Base-by-base conservation (phyloP, 257 asterid genomes). In the Salvia splendens region DNA sequence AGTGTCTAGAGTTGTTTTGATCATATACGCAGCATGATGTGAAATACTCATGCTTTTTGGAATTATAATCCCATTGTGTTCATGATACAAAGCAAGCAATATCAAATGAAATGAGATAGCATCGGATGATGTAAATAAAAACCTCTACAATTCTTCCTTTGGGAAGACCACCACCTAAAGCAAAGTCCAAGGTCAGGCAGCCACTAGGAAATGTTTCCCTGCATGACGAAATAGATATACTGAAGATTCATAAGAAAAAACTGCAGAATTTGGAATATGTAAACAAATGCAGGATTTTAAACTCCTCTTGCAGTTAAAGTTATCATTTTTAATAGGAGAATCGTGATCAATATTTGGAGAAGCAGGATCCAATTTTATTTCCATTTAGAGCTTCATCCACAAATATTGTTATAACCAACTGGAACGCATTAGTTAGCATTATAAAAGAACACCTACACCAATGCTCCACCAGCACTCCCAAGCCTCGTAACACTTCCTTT, bases 161-260 rank as follows among this genome's bases (percentile, higher is more conserved):
- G 70, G 99, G 99, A 64, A 93, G 85, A 60, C 99, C 99, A 61
- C 96, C 99, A 41, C 99, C 97, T 77, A 93, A 83, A 66, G 99
- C 99, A 76, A 90, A 86, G 87, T 93, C 97, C 78, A 93, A 73
- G 0, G 96, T 88, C 84, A 93, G 83, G 85, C 87, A 78, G 72
- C 99, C 97, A 83, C 97, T 93, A 9, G 97, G 97, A 80, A 93
- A 93, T 41, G 99, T 93, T 82, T 88, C 99, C 28, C 99, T 93
- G 82, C 85, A 78, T 10, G 69, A 68, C 67, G 32, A 43, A 59
- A 64, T 17, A 43, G n/a, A 52, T 57, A 53, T 35, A 24, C 24
- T 46, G 17, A 8, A 46, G 57, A 16, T 9, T 73, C 35, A 55
- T 5, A 15, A 38, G 12, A 4, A 10, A 52, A 40, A 12, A 51